These are phyloP conservation scores for Acanthamoeba rhysodes DNA, from an alignment of 208 protist species.

Conservation along the genomic window DNA sequence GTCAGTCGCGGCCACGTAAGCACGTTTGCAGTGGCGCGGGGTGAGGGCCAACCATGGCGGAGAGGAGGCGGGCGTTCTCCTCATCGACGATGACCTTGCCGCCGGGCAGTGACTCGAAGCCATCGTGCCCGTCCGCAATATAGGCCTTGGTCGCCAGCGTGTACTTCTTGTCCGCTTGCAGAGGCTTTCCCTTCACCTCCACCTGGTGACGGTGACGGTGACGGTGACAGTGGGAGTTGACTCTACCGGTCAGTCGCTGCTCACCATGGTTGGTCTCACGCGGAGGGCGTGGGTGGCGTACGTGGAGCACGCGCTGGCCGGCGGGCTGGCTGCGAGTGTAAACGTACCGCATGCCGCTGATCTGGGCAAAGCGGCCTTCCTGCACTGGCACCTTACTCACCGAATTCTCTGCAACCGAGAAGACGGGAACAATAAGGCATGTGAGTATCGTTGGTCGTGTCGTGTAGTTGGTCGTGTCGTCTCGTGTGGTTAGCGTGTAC, in stretches of 20 bases:
- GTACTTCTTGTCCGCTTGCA: slow-evolving; percentile 68
- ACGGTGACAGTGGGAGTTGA: background rate
- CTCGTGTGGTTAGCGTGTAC: background rate
- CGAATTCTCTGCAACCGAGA: slow-evolving; percentile 54
- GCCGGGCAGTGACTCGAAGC: slow-evolving; percentile 46
- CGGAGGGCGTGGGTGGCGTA: background rate
- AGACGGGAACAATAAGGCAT: background rate
- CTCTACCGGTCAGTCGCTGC: too few species aligned
- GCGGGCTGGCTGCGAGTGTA: slow-evolving; percentile 44
- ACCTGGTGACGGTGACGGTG: background rate
- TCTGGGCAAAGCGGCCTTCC: slow-evolving; percentile 79
- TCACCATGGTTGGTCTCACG: too few species aligned
- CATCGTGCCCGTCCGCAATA: slow-evolving; percentile 63
- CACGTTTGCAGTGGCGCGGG: background rate
- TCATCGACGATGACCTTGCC: slow-evolving; percentile 47
- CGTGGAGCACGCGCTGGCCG: slow-evolving; percentile 36
- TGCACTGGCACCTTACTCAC: slow-evolving; percentile 77
- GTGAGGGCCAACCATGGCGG: slow-evolving; percentile 33
- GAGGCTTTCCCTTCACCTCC: slow-evolving; percentile 49
- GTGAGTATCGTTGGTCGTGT: background rate
- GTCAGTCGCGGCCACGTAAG: too few species aligned
- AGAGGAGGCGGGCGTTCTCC: slow-evolving; percentile 69
- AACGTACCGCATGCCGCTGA: slow-evolving; percentile 72
- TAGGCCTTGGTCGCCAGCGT: slow-evolving; percentile 77
- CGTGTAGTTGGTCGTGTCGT: too few species aligned